These are phyloP conservation scores for Teunomyces cretensis DNA, from an alignment of 805 yeast genomes.

Conservation along the genomic window DNA sequence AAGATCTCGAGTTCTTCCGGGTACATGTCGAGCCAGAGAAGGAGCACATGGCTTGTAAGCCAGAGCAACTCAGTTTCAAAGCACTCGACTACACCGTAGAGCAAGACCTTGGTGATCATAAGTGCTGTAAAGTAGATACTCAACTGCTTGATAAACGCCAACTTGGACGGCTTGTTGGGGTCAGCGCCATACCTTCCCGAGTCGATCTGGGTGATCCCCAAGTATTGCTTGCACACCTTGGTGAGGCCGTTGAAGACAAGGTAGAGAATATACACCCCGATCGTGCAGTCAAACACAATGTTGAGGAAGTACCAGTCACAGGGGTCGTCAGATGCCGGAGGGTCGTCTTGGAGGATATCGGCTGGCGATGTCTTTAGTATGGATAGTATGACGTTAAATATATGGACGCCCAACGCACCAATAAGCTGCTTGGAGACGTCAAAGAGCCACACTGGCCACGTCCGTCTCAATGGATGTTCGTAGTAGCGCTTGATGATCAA, in stretches of 20 bases:
- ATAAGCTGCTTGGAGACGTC: constrained; percentile 88
- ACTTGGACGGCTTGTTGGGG: constrained; percentile 53
- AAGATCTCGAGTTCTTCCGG: constrained; percentile 78
- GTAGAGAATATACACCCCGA: constrained; percentile 82
- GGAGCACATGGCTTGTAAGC: constrained; percentile 65
- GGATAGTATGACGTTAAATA: constrained; percentile 71
- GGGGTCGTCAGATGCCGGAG: constrained; percentile 47
- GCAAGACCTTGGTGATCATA: constrained; percentile 62
- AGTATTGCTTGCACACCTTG: constrained; percentile 42
- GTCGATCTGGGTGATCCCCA: constrained; percentile 39
- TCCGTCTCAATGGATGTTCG: constrained; percentile 78
- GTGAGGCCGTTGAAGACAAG: constrained; percentile 49
- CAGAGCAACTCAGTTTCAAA: constrained; percentile 53
- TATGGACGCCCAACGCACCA: constrained; percentile 84
- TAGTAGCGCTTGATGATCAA: constrained; percentile 71
- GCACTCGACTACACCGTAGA: constrained; percentile 62
- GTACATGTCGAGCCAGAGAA: constrained; percentile 80
- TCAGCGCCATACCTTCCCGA: constrained; percentile 64
- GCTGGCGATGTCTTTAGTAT: constrained; percentile 46
- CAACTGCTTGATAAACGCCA: constrained; percentile 70
- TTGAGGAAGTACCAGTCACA: constrained; percentile 95
- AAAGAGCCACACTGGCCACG: constrained; percentile 84
- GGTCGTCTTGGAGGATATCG: constrained; percentile 2
- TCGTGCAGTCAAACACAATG: constrained; percentile 85
- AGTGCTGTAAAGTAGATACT: constrained; percentile 63